These are phyloP conservation scores for Aspergillus asperescens DNA, from an alignment of 495 filamentous ascomycete genomes.

Conservation along the genomic window DNA sequence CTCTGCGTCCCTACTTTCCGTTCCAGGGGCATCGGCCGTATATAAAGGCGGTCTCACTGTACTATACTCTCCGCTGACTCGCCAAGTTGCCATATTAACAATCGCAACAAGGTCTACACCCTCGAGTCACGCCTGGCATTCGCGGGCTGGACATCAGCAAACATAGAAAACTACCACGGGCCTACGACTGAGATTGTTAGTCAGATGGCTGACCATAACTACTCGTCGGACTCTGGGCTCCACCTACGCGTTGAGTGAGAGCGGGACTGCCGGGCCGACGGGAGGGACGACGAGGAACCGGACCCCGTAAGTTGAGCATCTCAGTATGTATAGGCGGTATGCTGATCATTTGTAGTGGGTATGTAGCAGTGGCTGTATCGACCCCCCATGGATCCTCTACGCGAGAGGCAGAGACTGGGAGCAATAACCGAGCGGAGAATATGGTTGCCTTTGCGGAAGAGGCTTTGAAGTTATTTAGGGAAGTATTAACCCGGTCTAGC, in stretches of 20 bases:
- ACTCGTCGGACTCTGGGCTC: constrained; percentile 45
- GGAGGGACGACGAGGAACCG: constrained; percentile 52
- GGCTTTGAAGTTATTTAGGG: constrained; percentile 49
- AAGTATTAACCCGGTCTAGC: constrained; percentile 29
- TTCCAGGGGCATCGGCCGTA: constrained; percentile 49
- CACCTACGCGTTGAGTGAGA: constrained; percentile 55
- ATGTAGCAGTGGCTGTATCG: constrained; percentile 54
- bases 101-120: constrained; percentile 50
- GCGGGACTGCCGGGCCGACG: constrained; percentile 58
- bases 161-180: constrained; percentile 46
- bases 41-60: constrained; percentile 58
- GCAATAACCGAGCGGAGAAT: constrained; percentile 50
- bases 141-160: constrained; percentile 55
- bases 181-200: constrained; percentile 53
- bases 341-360: constrained; percentile 39
- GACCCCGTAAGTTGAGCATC: constrained; percentile 42
- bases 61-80: background rate
- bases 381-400: constrained; percentile 43
- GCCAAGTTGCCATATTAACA: background rate
- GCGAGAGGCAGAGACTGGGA: constrained; percentile 49
- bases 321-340: background rate
- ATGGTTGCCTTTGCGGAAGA: constrained; percentile 59
- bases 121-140: constrained; percentile 54
- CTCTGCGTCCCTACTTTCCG: constrained; percentile 49
- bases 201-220: constrained; percentile 50